Conservation (phyloP, 768 basidiomycete genomes). For the Suillus spraguei region DNA sequence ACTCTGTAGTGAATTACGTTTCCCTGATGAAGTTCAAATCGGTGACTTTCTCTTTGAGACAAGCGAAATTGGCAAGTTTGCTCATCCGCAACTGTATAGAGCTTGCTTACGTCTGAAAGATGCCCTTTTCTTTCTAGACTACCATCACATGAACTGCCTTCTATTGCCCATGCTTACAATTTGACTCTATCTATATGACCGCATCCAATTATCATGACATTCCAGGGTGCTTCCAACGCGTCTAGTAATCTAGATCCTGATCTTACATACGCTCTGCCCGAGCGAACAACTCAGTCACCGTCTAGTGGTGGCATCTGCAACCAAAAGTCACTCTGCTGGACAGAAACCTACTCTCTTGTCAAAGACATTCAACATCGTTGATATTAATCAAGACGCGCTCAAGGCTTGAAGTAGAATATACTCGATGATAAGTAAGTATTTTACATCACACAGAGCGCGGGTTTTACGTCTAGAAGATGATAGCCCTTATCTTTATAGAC, state of each 20-base stretch:
- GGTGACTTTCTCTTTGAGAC: too few relatives aligned
- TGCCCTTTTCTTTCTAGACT: neutral
- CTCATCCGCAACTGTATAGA: neutral
- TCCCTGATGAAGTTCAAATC: too few relatives aligned
- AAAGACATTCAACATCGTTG: slow-evolving; percentile 1
- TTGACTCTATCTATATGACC: neutral
- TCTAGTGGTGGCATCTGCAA: neutral
- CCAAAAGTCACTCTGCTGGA: too few relatives aligned
- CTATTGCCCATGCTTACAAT: neutral
- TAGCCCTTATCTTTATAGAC: neutral
- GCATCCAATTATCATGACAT: neutral
- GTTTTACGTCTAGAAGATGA: neutral
- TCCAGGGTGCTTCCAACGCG: neutral
- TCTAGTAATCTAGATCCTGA: neutral
- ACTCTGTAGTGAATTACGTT: too few relatives aligned
- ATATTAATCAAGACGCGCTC: slow-evolving; percentile 15
- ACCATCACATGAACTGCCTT: neutral
- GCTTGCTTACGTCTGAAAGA: neutral
- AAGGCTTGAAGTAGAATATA: slow-evolving; percentile 17
- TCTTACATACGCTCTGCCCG: neutral
- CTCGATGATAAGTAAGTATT: slow-evolving; percentile 5
- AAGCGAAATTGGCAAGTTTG: neutral
- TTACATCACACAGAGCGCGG: neutral
- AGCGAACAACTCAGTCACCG: neutral
- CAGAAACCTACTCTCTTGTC: neutral